These are phyloP conservation scores for Phytophthora multivora DNA, from an alignment of 352 stramenopile genomes.

Conservation along the genomic window DNA sequence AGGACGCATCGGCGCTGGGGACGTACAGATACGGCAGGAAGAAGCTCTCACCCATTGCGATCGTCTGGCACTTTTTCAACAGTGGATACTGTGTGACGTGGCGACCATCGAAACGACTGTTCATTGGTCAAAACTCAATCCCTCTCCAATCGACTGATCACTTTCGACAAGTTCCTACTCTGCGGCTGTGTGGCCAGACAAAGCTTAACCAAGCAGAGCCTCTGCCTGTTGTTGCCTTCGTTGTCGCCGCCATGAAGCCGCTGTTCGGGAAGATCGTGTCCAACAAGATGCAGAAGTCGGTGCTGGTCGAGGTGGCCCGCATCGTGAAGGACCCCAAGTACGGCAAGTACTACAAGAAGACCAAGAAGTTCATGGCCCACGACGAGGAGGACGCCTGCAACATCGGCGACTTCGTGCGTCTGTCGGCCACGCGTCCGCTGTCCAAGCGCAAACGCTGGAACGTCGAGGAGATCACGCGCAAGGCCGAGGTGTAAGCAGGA, in stretches of 20 bases:
- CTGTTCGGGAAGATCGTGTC: constrained; percentile 95
- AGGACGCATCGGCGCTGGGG: constrained; percentile 53
- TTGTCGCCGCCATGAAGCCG: constrained; percentile 71
- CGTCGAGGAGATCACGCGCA: constrained; percentile 89
- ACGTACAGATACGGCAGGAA: constrained; percentile 84
- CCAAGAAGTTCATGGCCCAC: constrained; percentile 98
- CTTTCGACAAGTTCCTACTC: not conserved
- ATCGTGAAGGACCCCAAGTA: constrained; percentile 96
- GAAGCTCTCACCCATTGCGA: constrained; percentile 35
- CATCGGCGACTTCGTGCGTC: constrained; percentile 87
- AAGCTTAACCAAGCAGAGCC: not conserved
- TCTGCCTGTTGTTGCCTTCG: not conserved
- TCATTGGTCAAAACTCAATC: constrained; percentile 20
- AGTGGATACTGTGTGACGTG: constrained; percentile 17
- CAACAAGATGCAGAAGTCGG: constrained; percentile 97
- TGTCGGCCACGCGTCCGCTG: constrained; percentile 77
- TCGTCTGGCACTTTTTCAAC: not conserved
- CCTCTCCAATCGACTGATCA: not conserved
- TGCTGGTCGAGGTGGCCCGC: constrained; percentile 94
- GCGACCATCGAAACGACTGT: not conserved
- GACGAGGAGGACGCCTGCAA: constrained; percentile 94
- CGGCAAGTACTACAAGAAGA: constrained; percentile 95
- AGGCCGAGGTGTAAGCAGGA: constrained; percentile 75
- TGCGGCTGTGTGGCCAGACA: constrained; percentile 31
- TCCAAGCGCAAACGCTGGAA: constrained; percentile 91